A percentile compares a stretch with the other conserved stretches of the same genome.
phyloP scores from a whole-genome alignment of 306 rosid genomes.

The Begonia loranthoides region DNA sequence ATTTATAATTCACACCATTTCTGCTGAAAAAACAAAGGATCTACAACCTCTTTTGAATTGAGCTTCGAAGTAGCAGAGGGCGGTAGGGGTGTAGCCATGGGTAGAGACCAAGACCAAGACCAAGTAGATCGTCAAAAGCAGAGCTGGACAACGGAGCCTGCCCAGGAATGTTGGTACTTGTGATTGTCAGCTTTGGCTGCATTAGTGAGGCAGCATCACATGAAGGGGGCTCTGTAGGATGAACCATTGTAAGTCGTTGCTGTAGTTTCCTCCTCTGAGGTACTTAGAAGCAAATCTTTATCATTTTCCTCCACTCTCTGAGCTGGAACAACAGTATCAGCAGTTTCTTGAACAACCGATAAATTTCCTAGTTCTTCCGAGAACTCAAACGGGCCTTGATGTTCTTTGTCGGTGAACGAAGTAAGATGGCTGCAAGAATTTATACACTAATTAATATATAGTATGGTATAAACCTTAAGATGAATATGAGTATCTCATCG shows the following conservation, averaged over 20 bases:
- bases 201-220: slow-evolving; percentile 44
- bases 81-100: slow-evolving; percentile 34
- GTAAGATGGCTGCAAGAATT: slow-evolving; percentile 85
- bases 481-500: too few relatives aligned
- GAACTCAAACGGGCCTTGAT: slow-evolving; percentile 83
- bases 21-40: slow-evolving; percentile 87
- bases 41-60: slow-evolving; percentile 69
- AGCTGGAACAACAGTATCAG: slow-evolving; percentile 66
- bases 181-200: slow-evolving; percentile 34
- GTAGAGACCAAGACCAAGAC: slow-evolving; percentile 52
- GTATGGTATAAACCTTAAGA: too few relatives aligned
- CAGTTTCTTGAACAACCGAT: slow-evolving; percentile 53
- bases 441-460: slow-evolving; percentile 7
- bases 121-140: slow-evolving; percentile 83
- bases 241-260: slow-evolving; percentile 48
- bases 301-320: slow-evolving; percentile 86
- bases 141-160: slow-evolving; percentile 46
- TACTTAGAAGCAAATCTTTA: slow-evolving; percentile 86
- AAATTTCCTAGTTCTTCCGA: slow-evolving; percentile 84
- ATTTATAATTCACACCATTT: slow-evolving; percentile 99
- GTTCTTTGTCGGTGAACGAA: slow-evolving; percentile 96
- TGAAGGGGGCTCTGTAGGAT: slow-evolving; percentile 77
- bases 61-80: slow-evolving; percentile 76
- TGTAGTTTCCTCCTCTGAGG: slow-evolving; percentile 73
- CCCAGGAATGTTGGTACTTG: slow-evolving; percentile 24